Percentiles rank a stretch among this genome's conserved stretches.
Evolutionary conservation across 2,329 filamentous ascomycete species (phyloP).

Genomic region (Lachnellula hyalina): DNA sequence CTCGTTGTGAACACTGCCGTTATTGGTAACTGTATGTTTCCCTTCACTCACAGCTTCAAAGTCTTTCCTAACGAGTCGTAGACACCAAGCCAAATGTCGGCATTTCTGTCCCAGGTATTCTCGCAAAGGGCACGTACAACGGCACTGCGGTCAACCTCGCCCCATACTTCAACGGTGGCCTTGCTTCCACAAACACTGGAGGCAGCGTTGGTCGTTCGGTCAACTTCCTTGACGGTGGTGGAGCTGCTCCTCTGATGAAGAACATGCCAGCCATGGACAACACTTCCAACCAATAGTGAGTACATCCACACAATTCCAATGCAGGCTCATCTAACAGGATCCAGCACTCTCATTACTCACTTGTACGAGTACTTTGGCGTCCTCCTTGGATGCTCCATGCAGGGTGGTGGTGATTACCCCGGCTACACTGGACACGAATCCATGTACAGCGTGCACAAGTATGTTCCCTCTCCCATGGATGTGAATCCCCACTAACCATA

Average conservation of each 20-base stretch:
- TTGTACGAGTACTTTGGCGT: constrained; percentile 57
- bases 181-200: constrained; percentile 49
- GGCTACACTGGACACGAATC: constrained; percentile 42
- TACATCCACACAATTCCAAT: neutral
- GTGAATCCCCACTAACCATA: constrained; percentile 1
- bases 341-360: constrained; percentile 49
- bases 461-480: neutral
- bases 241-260: constrained; percentile 47
- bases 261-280: constrained; percentile 49
- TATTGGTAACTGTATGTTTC: constrained; percentile 51
- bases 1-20: constrained; percentile 58
- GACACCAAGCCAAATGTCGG: constrained; percentile 49
- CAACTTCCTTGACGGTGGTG: constrained; percentile 59
- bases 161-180: constrained; percentile 53
- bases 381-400: constrained; percentile 50
- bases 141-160: constrained; percentile 49
- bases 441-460: constrained; percentile 50
- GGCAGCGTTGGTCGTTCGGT: constrained; percentile 40
- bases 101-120: constrained; percentile 51
- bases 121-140: constrained; percentile 45
- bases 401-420: constrained; percentile 45
- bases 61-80: constrained; percentile 20
- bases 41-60: neutral
- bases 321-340: constrained; percentile 2
- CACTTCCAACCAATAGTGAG: constrained; percentile 50